These are phyloP conservation scores for Ogataea kodamae DNA, from an alignment of 805 yeast genomes.

Conservation along the genomic window DNA sequence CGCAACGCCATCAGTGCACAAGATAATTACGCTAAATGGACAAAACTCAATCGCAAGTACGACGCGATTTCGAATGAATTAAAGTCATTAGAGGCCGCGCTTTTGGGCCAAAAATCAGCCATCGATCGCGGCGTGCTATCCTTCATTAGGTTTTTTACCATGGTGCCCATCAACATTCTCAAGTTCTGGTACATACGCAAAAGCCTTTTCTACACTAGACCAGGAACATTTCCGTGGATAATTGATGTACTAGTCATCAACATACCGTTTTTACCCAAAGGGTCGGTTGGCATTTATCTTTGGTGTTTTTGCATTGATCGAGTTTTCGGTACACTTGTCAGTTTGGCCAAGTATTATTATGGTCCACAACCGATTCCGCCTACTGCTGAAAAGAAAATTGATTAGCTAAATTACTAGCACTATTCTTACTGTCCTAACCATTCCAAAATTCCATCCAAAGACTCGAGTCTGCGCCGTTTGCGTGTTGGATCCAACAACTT, in stretches of 20 bases:
- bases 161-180: slow-evolving; percentile 45
- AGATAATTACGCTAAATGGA: slow-evolving; percentile 95
- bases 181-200: slow-evolving; percentile 51
- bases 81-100: slow-evolving; percentile 37
- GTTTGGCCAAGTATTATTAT: slow-evolving; percentile 20
- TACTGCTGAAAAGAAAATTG: slow-evolving; percentile 8
- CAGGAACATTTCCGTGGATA: slow-evolving; percentile 52
- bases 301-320: slow-evolving; percentile 46
- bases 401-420: slow-evolving; percentile 5
- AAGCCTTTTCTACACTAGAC: slow-evolving; percentile 58
- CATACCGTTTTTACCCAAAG: slow-evolving; percentile 60
- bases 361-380: slow-evolving; percentile 3
- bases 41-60: slow-evolving; percentile 73
- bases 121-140: slow-evolving; percentile 35
- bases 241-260: slow-evolving; percentile 49
- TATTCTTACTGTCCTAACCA: slow-evolving; percentile 8
- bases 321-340: slow-evolving; percentile 25
- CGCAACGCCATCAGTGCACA: slow-evolving; percentile 73
- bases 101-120: slow-evolving; percentile 36
- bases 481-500: slow-evolving; percentile 36
- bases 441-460: slow-evolving; percentile 11
- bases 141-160: slow-evolving; percentile 38
- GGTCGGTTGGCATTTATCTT: slow-evolving; percentile 56
- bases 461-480: slow-evolving; percentile 20
- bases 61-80: slow-evolving; percentile 57